These are phyloP conservation scores for Elasticomyces elasticus DNA, from an alignment of 495 filamentous ascomycete genomes.

Conservation along the genomic window DNA sequence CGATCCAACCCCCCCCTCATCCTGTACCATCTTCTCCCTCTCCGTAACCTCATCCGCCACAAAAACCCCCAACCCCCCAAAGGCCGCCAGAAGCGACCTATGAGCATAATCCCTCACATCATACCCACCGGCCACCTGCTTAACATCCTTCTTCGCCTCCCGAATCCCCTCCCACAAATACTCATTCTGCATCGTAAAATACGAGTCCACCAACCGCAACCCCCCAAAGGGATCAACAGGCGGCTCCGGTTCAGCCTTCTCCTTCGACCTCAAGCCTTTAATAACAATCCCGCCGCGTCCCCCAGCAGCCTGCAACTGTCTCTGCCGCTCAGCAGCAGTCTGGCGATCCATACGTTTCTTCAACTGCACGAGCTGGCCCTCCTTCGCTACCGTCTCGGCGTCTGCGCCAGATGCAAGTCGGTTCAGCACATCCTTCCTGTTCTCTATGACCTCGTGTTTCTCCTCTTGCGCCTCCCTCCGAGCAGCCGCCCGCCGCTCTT, in stretches of 20 bases:
- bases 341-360: conserved; percentile 48
- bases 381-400: conserved; percentile 41
- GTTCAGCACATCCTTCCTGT: conserved; percentile 48
- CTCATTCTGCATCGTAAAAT: conserved; percentile 55
- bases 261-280: conserved; percentile 61
- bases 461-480: conserved; percentile 49
- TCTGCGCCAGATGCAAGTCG: conserved; percentile 41
- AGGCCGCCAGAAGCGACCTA: conserved; percentile 75
- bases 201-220: conserved; percentile 48
- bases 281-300: conserved; percentile 44
- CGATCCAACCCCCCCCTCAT: neutral
- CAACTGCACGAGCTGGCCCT: conserved; percentile 54
- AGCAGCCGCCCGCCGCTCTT: conserved; percentile 44
- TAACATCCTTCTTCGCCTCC: conserved; percentile 45
- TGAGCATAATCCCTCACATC: conserved; percentile 69
- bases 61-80: conserved; percentile 77
- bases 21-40: conserved; percentile 26
- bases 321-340: conserved; percentile 25
- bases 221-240: conserved; percentile 88
- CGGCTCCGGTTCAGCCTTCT: conserved; percentile 51
- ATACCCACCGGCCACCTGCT: conserved; percentile 71
- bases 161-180: conserved; percentile 60
- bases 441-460: conserved; percentile 47
- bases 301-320: conserved; percentile 22
- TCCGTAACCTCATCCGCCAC: conserved; percentile 62